Evolutionary conservation across 2,329 filamentous ascomycete species (phyloP).

Genomic region (Escovopsis sp.): DNA sequence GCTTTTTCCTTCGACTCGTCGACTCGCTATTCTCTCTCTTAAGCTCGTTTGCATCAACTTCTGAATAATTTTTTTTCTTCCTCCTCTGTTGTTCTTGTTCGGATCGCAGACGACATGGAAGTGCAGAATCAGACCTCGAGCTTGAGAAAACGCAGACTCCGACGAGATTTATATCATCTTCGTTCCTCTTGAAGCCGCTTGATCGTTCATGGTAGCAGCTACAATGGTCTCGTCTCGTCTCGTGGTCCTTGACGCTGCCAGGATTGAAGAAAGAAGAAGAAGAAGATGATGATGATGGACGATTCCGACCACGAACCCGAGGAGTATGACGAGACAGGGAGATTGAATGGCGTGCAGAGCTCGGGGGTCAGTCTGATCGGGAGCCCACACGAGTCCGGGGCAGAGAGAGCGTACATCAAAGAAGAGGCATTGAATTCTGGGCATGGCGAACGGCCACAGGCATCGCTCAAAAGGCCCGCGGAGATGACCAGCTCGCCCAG

Average conservation of each 20-base stretch:
- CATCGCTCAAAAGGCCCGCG: conserved; percentile 17
- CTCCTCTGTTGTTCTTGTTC: background rate
- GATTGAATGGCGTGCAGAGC: background rate
- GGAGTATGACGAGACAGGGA: conserved; percentile 2
- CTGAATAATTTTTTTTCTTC: background rate
- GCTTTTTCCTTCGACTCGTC: background rate
- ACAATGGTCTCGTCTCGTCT: conserved; percentile 16
- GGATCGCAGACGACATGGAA: too few species aligned
- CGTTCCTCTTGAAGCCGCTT: background rate
- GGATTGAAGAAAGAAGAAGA: conserved; percentile 14
- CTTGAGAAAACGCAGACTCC: too few species aligned
- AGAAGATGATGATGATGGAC: too few species aligned
- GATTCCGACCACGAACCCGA: conserved; percentile 11
- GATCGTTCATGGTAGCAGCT: conserved; percentile 5
- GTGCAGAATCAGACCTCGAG: too few species aligned
- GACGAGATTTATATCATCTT: background rate
- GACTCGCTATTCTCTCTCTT: too few species aligned
- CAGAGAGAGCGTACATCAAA: conserved; percentile 1
- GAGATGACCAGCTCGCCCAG: conserved; percentile 10
- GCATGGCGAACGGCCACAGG: conserved; percentile 3
- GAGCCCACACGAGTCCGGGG: background rate
- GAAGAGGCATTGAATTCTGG: conserved; percentile 1
- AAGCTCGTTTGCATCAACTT: too few species aligned
- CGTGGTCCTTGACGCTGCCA: conserved; percentile 8
- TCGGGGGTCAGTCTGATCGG: background rate